Conservation (phyloP, 1,284 basidiomycete genomes). For the Nidula niveotomentosa region DNA sequence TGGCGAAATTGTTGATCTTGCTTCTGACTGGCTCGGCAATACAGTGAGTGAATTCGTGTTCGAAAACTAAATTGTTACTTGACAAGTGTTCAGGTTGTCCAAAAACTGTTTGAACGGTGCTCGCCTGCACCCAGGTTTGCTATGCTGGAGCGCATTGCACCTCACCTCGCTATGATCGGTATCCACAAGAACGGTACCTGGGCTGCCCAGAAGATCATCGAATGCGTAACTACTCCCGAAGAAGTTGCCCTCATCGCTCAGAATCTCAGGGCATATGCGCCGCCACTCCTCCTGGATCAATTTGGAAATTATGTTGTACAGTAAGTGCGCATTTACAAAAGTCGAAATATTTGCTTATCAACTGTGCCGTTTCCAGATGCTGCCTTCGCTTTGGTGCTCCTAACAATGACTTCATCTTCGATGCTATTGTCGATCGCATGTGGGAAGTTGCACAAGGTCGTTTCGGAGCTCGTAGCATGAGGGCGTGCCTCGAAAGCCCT, state of each 20-base stretch:
- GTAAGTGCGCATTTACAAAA: too few relatives aligned
- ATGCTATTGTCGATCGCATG: slow-evolving; percentile 96
- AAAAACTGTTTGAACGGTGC: slow-evolving; percentile 94
- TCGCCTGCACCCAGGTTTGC: slow-evolving; percentile 76
- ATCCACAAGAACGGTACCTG: slow-evolving; percentile 99
- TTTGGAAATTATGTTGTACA: slow-evolving; percentile 99
- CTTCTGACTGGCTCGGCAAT: slow-evolving; percentile 99
- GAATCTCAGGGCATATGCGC: slow-evolving; percentile 89
- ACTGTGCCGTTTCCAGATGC: slow-evolving; percentile 49
- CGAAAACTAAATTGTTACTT: slow-evolving; percentile 1
- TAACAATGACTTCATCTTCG: slow-evolving; percentile 93
- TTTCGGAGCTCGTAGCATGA: slow-evolving; percentile 97
- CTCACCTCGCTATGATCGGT: slow-evolving; percentile 96
- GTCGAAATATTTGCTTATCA: too few relatives aligned
- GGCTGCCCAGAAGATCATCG: slow-evolving; percentile 99
- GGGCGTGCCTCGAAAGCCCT: slow-evolving; percentile 92
- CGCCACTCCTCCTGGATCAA: slow-evolving; percentile 92
- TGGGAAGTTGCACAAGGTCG: slow-evolving; percentile 98
- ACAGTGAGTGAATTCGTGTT: slow-evolving; percentile 58
- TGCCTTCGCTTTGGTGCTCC: slow-evolving; percentile 91
- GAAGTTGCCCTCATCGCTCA: slow-evolving; percentile 85
- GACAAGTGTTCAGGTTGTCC: slow-evolving; percentile 65
- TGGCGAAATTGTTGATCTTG: slow-evolving; percentile 88
- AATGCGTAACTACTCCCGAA: slow-evolving; percentile 88
- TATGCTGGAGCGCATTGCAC: slow-evolving; percentile 93